Evolutionary conservation across 495 filamentous ascomycete species (phyloP).

Genomic region (Podospora pseudopauciseta): DNA sequence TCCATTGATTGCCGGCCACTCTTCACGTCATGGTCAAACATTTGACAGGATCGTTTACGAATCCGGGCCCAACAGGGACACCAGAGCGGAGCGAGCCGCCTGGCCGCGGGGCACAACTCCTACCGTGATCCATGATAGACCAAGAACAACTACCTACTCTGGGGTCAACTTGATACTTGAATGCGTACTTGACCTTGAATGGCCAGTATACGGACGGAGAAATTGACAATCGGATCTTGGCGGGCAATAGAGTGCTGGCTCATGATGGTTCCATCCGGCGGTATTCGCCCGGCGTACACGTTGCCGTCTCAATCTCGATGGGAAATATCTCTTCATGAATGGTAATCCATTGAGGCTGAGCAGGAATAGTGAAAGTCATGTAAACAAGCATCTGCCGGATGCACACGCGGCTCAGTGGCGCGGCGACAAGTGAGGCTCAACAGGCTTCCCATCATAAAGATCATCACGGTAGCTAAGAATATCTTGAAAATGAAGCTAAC

Average conservation of each 20-base stretch:
- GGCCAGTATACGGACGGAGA: slow-evolving; percentile 28
- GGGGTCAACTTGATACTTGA: background rate
- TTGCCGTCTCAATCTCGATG: background rate
- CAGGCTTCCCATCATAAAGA: background rate
- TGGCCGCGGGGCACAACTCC: background rate
- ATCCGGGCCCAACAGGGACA: background rate
- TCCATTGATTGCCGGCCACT: background rate
- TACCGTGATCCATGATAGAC: background rate
- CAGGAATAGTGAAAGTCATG: background rate
- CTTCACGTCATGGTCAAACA: background rate
- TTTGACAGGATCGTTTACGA: background rate
- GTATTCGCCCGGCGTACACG: background rate
- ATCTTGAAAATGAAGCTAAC: background rate
- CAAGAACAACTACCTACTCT: background rate
- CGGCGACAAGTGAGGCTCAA: slow-evolving; percentile 1
- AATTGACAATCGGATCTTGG: background rate
- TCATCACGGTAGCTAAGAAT: background rate
- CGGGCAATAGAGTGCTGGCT: background rate
- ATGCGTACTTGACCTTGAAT: slow-evolving; percentile 13
- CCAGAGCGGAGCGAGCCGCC: background rate
- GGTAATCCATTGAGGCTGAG: background rate
- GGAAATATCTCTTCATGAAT: background rate
- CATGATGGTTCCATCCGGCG: too few relatives aligned
- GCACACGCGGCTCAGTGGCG: slow-evolving; percentile 1
- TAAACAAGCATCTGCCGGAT: slow-evolving; percentile 2